These are phyloP conservation scores for Talaromyces ruber DNA, from an alignment of 495 filamentous ascomycete genomes.

Conservation along the genomic window DNA sequence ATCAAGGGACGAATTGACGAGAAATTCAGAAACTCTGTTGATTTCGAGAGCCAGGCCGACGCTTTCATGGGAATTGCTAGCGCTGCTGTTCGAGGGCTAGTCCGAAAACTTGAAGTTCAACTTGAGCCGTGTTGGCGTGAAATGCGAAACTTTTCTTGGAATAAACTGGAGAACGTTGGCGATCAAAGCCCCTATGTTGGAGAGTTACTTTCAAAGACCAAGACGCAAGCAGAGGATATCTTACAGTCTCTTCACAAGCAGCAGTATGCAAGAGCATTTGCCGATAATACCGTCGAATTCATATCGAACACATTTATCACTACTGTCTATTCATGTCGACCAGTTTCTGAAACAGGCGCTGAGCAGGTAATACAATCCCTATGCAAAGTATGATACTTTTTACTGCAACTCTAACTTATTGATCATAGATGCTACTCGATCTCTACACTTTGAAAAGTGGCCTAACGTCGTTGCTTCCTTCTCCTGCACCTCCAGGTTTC, in stretches of 20 bases:
- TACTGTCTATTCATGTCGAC: slow-evolving; percentile 81
- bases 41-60: slow-evolving; percentile 87
- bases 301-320: slow-evolving; percentile 69
- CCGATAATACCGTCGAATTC: slow-evolving; percentile 85
- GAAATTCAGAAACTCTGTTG: slow-evolving; percentile 63
- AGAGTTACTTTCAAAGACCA: slow-evolving; percentile 66
- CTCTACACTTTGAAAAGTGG: slow-evolving; percentile 84
- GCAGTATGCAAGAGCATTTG: slow-evolving; percentile 90
- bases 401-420: not conserved
- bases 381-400: not conserved
- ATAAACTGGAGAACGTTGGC: slow-evolving; percentile 85
- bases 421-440: slow-evolving; percentile 75
- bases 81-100: slow-evolving; percentile 74
- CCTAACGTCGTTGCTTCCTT: slow-evolving; percentile 41
- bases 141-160: slow-evolving; percentile 97
- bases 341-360: slow-evolving; percentile 88
- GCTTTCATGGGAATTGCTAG: slow-evolving; percentile 92
- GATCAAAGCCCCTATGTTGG: slow-evolving; percentile 90
- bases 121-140: slow-evolving; percentile 88
- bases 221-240: slow-evolving; percentile 61
- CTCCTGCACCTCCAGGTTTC: slow-evolving; percentile 53
- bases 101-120: slow-evolving; percentile 71
- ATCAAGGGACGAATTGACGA: slow-evolving; percentile 83
- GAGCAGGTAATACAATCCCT: slow-evolving; percentile 56
- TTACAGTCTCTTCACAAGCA: slow-evolving; percentile 76